Evolutionary conservation across 257 asterid species (phyloP).

Genomic region (Przewalskia tangutica): DNA sequence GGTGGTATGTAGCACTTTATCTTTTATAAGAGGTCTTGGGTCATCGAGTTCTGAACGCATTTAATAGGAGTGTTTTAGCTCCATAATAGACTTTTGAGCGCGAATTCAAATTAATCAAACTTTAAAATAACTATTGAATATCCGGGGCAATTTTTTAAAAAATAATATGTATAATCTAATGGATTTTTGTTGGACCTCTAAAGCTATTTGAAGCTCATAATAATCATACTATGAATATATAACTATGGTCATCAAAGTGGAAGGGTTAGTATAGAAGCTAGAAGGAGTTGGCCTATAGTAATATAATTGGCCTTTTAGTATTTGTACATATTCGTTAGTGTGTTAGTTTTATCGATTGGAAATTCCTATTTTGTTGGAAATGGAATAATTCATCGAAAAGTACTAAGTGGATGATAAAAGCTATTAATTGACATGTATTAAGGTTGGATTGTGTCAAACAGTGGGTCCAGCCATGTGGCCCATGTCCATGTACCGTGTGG

Average conservation of each 20-base stretch:
- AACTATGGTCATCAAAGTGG: neutral
- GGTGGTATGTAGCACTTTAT: neutral
- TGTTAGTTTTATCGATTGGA: neutral
- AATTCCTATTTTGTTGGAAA: too few relatives aligned
- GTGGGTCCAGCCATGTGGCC: too few relatives aligned
- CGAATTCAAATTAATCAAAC: neutral
- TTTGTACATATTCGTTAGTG: neutral
- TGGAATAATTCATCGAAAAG: neutral
- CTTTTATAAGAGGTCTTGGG: neutral
- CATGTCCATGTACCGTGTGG: too few relatives aligned
- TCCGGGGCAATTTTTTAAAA: too few relatives aligned
- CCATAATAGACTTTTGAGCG: accelerated
- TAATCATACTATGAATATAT: too few relatives aligned
- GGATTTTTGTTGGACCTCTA: neutral
- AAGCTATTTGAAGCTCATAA: neutral
- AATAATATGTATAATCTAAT: too few relatives aligned
- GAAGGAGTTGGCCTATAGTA: neutral
- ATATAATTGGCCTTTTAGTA: neutral
- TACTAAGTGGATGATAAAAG: neutral
- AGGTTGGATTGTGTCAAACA: too few relatives aligned
- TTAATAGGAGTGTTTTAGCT: neutral
- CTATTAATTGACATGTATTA: neutral
- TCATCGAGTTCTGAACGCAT: neutral
- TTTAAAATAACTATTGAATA: neutral
- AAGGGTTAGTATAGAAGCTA: neutral